Evolutionary conservation across 2,329 filamentous ascomycete species (phyloP).

Genomic region (Diaporthe vaccinii): DNA sequence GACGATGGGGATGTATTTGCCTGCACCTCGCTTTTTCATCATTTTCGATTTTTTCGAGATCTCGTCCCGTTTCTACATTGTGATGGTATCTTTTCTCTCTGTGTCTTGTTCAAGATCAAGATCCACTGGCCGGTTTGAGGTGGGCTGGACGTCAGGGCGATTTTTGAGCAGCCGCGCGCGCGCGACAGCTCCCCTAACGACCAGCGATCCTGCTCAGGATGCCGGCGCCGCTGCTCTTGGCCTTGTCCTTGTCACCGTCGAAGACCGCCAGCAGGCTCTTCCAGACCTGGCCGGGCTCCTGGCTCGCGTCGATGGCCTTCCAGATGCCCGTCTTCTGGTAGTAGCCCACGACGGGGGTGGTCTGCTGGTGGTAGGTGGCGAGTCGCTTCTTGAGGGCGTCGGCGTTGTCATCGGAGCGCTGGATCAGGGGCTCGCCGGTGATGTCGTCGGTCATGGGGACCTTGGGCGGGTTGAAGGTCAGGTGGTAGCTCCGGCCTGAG

Average conservation of each 20-base stretch:
- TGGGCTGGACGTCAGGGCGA: constrained; percentile 1
- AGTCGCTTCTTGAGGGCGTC: constrained; percentile 96
- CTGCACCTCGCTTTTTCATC: constrained; percentile 2
- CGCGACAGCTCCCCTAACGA: constrained; percentile 28
- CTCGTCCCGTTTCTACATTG: constrained; percentile 25
- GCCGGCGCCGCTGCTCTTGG: constrained; percentile 51
- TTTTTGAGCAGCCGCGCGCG: not conserved
- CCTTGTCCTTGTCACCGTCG: constrained; percentile 71
- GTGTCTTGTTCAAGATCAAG: not conserved
- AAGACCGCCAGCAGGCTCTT: constrained; percentile 91
- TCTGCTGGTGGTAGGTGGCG: constrained; percentile 94
- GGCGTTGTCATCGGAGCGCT: constrained; percentile 97
- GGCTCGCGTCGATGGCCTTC: constrained; percentile 94
- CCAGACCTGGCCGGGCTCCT: constrained; percentile 97
- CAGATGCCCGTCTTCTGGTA: constrained; percentile 99
- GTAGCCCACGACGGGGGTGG: constrained; percentile 91
- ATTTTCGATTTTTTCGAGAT: constrained; percentile 9
- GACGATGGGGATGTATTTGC: not conserved
- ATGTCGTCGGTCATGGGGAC: constrained; percentile 93
- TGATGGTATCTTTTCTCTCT: constrained; percentile 2
- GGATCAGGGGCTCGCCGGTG: constrained; percentile 95
- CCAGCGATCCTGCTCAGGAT: constrained; percentile 59
- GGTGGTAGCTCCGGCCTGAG: constrained; percentile 97
- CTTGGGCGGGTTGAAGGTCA: constrained; percentile 99
- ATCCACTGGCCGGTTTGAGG: not conserved